Conservation (phyloP, 805 yeast species). For the Teunomyces cretensis region DNA sequence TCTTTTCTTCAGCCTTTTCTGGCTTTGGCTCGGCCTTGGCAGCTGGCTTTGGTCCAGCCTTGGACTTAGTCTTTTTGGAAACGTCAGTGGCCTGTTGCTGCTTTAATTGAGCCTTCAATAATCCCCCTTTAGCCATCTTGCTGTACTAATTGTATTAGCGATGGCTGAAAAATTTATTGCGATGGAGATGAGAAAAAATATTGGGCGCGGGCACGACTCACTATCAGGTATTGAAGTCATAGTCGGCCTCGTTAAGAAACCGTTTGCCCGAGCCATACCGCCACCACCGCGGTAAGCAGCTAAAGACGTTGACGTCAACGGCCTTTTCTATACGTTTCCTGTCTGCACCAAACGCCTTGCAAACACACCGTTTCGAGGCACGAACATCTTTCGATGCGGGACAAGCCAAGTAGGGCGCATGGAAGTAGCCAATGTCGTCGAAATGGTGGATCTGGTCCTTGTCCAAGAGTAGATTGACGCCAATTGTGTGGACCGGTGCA, state of each 20-base stretch:
- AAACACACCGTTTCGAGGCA: constrained; percentile 38
- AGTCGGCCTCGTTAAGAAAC: constrained; percentile 47
- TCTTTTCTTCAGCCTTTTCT: constrained; percentile 11
- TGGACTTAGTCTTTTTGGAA: constrained; percentile 24
- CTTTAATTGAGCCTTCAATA: constrained; percentile 33
- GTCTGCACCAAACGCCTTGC: constrained; percentile 19
- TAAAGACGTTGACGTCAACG: constrained; percentile 48
- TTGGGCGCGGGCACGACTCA: constrained; percentile 10
- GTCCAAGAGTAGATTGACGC: constrained; percentile 32
- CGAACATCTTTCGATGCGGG: constrained; percentile 34
- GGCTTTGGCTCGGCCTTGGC: constrained; percentile 8
- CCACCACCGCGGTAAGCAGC: constrained; percentile 81
- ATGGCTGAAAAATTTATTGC: constrained; percentile 11
- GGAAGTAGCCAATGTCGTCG: constrained; percentile 46
- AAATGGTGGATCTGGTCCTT: constrained; percentile 41
- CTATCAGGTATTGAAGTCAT: constrained; percentile 4
- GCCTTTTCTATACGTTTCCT: constrained; percentile 21
- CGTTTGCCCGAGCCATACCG: constrained; percentile 60
- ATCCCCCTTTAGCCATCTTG: constrained; percentile 31
- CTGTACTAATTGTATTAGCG: constrained; percentile 6
- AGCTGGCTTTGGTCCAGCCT: constrained; percentile 11
- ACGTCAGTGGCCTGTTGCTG: constrained; percentile 24
- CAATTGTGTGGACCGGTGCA: constrained; percentile 47
- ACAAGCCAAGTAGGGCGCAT: constrained; percentile 43
- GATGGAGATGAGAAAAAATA: constrained; percentile 9